phyloP scores from a whole-genome alignment of 2,329 filamentous ascomycete species.

The Nemania diffusa region DNA sequence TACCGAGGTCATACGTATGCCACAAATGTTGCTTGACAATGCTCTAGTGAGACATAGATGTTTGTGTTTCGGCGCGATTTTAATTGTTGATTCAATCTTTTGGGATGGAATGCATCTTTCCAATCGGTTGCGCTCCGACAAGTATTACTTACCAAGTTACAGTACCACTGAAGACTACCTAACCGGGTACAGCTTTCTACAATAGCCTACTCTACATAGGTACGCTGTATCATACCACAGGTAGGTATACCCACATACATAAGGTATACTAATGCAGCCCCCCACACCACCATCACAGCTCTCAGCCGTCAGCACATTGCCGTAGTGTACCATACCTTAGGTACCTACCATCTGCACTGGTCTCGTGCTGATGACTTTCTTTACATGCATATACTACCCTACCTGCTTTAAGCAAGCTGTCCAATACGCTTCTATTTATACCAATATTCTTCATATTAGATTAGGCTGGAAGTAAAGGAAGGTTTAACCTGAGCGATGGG shows the following conservation, averaged over 20 bases:
- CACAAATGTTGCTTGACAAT: neutral
- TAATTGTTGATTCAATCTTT: neutral
- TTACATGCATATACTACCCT: constrained; percentile 2
- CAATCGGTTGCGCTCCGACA: constrained; percentile 10
- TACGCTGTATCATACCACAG: neutral
- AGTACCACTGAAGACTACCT: too few relatives aligned
- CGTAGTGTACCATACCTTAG: neutral
- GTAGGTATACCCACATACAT: neutral
- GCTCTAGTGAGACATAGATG: neutral
- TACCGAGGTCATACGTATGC: neutral
- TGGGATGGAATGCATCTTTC: neutral
- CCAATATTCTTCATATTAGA: neutral
- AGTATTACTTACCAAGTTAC: neutral
- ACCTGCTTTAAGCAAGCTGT: neutral
- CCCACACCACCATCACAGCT: constrained; percentile 8
- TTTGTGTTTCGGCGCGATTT: neutral
- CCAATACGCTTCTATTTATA: too few relatives aligned
- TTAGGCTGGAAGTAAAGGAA: neutral
- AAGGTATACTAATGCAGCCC: neutral
- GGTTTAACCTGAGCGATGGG: too few relatives aligned
- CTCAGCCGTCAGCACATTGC: neutral
- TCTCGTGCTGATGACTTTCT: constrained; percentile 4
- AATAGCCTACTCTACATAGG: too few relatives aligned
- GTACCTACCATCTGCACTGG: neutral
- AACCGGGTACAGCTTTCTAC: too few relatives aligned